Evolutionary conservation across 495 filamentous ascomycete species (phyloP), one percentile per base, ranked within the genome.

Genomic region (Aspergillus steynii): DNA sequence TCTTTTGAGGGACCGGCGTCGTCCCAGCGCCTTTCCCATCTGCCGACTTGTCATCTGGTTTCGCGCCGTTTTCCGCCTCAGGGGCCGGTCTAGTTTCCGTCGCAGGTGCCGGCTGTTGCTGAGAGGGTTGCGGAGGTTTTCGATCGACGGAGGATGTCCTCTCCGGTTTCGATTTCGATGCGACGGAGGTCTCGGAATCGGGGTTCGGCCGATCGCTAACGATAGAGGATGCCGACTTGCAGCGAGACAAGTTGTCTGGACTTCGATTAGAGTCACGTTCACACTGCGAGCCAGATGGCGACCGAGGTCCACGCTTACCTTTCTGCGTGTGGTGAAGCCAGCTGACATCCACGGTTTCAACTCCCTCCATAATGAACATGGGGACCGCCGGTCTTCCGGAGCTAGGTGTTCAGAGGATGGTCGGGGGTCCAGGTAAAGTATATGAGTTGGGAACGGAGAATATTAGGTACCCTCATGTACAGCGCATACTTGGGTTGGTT

Each of bases 251-350:
- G 57, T 76, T 65, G 56, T 74, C 74, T 76, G 52, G 55, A 65
- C 31, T 61, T 34, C 28, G 5, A 52, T 58, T 61, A 61, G 50
- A 53, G 14, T 53, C 5, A 29, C 29, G 25, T 7, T 50, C 20
- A 26, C 50, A 60, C 8, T 29, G 26, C 15, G 3, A 32, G 5
- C 6, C 46, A 9, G 26, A 27, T 5, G 55, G 15, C 55, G 29
- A 60, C 12, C 42, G 46, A 45, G 29, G 20, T 48, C 56, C 34
- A 45, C 14, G 68, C 79, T 76, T 66, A 82, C 86, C 84, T 85
- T 80, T 85, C 55, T 83, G 83, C 50, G 86, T 82, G 66, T 87
- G 85, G 73, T 89, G 86, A 52, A 88, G 80, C 86, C 86, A 89
- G 73, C 80, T 84, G 58, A 89, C 86, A 74, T 89, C 86, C 55